Conservation (phyloP, 2,329 filamentous ascomycete species). For the Cytospora mali region DNA sequence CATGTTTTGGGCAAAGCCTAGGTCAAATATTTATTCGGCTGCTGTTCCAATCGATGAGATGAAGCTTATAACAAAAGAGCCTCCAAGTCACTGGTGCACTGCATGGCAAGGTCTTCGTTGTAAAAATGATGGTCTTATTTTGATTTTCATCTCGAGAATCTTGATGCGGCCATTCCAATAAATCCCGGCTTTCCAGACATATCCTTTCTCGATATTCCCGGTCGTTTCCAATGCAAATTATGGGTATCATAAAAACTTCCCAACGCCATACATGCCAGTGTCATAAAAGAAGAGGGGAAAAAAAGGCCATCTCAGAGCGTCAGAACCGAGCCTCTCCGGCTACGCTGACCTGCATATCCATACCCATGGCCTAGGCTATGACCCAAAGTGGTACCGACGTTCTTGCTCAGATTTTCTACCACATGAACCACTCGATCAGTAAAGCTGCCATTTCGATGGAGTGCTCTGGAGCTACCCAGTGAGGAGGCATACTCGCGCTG, state of each 20-base stretch:
- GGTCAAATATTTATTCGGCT: neutral
- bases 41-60: neutral
- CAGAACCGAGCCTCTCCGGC: neutral
- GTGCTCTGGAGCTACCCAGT: neutral
- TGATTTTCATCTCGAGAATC: too few relatives aligned
- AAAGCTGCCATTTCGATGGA: neutral
- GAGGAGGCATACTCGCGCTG: neutral
- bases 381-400: conserved; percentile 1
- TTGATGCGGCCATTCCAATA: too few relatives aligned
- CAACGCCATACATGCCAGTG: neutral
- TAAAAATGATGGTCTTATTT: too few relatives aligned
- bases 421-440: conserved; percentile 4
- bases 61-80: neutral
- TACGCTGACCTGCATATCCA: neutral
- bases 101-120: too few relatives aligned
- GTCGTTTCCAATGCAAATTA: neutral
- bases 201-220: neutral
- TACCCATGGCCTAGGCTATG: conserved; percentile 9
- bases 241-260: neutral
- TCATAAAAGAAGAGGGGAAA: neutral
- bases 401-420: conserved; percentile 5
- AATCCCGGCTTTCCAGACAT: too few relatives aligned
- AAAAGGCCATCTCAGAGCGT: conserved; percentile 2
- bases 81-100: too few relatives aligned
- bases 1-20: too few relatives aligned